Conservation (phyloP, 2,329 filamentous ascomycete genomes). For the Aurifilum marmelostoma region DNA sequence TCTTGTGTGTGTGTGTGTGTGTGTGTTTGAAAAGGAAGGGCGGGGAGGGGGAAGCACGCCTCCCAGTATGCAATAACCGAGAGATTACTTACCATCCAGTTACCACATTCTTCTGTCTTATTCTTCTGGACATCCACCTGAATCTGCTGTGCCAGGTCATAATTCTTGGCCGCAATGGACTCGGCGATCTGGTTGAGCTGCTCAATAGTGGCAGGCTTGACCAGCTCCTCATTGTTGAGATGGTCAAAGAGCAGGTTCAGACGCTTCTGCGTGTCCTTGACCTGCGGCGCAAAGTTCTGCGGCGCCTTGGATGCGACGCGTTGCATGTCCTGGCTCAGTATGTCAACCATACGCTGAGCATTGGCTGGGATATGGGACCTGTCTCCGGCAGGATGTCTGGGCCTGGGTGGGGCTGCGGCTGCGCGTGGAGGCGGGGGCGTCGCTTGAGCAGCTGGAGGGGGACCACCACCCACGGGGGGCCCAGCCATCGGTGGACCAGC, state of each 20-base stretch:
- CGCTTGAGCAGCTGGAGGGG: constrained; percentile 41
- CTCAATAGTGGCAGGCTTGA: constrained; percentile 77
- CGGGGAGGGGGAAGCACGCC: no score
- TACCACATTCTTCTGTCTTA: constrained; percentile 78
- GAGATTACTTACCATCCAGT: constrained; percentile 78
- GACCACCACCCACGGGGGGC: constrained; percentile 45
- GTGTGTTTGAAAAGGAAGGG: no score
- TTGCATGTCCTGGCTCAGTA: constrained; percentile 82
- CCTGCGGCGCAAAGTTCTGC: constrained; percentile 81
- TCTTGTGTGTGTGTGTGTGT: neutral
- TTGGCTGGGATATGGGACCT: constrained; percentile 82
- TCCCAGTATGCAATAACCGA: neutral
- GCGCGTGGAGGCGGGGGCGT: constrained; percentile 52
- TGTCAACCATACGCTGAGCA: constrained; percentile 78
- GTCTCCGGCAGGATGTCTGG: constrained; percentile 80
- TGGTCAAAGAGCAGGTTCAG: constrained; percentile 95
- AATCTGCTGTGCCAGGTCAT: constrained; percentile 66
- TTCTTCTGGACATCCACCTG: constrained; percentile 77
- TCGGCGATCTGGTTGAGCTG: constrained; percentile 67
- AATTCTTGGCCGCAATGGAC: constrained; percentile 71
- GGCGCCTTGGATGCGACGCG: constrained; percentile 86
- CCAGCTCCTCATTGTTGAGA: constrained; percentile 90
- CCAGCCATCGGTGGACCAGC: constrained; percentile 42
- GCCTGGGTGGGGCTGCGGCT: constrained; percentile 55
- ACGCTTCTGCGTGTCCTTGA: constrained; percentile 92